Conservation (phyloP, 306 rosid genomes). For the Gleditsia sinensis region DNA sequence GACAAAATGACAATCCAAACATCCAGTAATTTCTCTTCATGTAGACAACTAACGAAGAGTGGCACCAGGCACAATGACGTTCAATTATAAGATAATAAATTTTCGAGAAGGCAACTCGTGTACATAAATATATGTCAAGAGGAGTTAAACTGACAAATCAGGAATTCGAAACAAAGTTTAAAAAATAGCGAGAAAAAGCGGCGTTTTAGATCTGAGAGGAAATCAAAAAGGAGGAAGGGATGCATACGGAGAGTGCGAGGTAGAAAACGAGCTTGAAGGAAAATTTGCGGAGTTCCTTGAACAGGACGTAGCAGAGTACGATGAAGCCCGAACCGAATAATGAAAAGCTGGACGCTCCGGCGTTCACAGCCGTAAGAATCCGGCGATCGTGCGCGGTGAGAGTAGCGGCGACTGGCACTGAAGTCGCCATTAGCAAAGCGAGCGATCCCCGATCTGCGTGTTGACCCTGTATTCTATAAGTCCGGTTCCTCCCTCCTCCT, state of each 20-base stretch:
- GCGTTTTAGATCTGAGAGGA: slow-evolving; percentile 30
- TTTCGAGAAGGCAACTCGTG: background rate
- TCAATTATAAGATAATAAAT: no score
- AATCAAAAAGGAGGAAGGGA: background rate
- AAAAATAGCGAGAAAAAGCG: background rate
- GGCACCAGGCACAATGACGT: background rate
- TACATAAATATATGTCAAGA: background rate
- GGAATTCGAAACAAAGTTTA: background rate
- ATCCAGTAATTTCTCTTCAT: background rate
- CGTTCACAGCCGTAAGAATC: slow-evolving; percentile 61
- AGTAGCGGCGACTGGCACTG: slow-evolving; percentile 47
- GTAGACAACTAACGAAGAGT: background rate
- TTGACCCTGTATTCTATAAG: background rate
- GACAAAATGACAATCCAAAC: background rate
- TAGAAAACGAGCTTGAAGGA: slow-evolving; percentile 98
- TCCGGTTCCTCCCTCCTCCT: background rate
- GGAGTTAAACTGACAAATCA: background rate
- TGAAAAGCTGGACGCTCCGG: slow-evolving; percentile 86
- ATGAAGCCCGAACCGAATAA: slow-evolving; percentile 84
- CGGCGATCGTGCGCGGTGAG: slow-evolving; percentile 62
- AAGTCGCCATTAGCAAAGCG: slow-evolving; percentile 49
- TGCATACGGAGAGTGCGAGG: slow-evolving; percentile 81
- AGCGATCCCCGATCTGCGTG: slow-evolving; percentile 28
- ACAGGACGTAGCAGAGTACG: slow-evolving; percentile 87
- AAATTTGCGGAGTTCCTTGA: slow-evolving; percentile 98